Evolutionary conservation across 2,329 filamentous ascomycete species (phyloP).

Genomic region (Biscogniauxia mediterranea): DNA sequence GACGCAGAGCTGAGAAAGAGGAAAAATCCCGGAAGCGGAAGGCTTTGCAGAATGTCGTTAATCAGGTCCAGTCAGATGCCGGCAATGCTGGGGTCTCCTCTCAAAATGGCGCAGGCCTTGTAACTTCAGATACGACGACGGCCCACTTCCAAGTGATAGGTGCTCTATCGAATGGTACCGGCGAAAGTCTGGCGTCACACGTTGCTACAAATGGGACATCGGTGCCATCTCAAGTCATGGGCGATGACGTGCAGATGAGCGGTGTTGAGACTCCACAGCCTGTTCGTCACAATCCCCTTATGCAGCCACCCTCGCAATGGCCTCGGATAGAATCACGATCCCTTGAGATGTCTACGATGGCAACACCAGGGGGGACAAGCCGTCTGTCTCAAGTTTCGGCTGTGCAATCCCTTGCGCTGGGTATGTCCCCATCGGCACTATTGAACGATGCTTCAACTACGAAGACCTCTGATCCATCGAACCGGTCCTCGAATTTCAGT

Average conservation of each 20-base stretch:
- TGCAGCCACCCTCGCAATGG: slow-evolving; percentile 50
- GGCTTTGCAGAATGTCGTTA: slow-evolving; percentile 55
- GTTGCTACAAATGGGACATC: slow-evolving; percentile 56
- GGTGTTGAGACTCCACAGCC: slow-evolving; percentile 45
- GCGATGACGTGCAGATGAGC: slow-evolving; percentile 63
- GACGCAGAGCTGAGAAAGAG: slow-evolving; percentile 58
- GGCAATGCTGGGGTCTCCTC: slow-evolving; percentile 46
- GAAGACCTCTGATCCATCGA: slow-evolving; percentile 76
- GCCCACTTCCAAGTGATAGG: slow-evolving; percentile 57
- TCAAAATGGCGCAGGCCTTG: slow-evolving; percentile 44
- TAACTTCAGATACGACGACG: slow-evolving; percentile 45
- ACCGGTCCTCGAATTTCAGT: slow-evolving; percentile 61
- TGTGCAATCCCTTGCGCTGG: slow-evolving; percentile 56
- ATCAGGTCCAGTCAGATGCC: slow-evolving; percentile 51
- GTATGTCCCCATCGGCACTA: slow-evolving; percentile 56
- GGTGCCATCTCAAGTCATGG: slow-evolving; percentile 44
- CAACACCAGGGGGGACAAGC: slow-evolving; percentile 46
- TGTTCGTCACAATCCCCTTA: slow-evolving; percentile 43
- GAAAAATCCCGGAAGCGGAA: slow-evolving; percentile 64
- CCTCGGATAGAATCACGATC: slow-evolving; percentile 31
- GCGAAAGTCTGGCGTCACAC: slow-evolving; percentile 37
- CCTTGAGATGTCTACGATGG: slow-evolving; percentile 37
- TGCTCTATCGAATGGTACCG: slow-evolving; percentile 59
- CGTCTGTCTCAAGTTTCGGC: slow-evolving; percentile 65
- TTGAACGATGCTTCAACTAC: slow-evolving; percentile 90